Evolutionary conservation across 257 asterid species (phyloP).

Genomic region (Solanum virginianum): DNA sequence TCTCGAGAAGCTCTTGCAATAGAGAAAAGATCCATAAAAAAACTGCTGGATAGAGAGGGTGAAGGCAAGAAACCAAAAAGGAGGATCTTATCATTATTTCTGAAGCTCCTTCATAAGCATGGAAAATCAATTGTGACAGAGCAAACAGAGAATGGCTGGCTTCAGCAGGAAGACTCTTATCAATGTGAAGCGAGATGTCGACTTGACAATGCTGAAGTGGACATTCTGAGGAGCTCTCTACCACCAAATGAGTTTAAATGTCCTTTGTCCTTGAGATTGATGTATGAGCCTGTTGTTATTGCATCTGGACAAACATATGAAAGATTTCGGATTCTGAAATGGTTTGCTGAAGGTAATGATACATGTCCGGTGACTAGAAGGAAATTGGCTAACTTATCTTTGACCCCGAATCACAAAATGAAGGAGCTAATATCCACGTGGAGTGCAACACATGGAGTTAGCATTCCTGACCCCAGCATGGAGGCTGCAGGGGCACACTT

Average conservation of each 20-base stretch:
- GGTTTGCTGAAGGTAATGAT: constrained; percentile 87
- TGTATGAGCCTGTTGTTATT: constrained; percentile 70
- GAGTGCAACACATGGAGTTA: constrained; percentile 79
- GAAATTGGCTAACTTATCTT: constrained; percentile 69
- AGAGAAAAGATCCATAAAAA: constrained; percentile 6
- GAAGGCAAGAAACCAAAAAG: neutral
- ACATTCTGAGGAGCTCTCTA: constrained; percentile 7
- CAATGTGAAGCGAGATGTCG: neutral
- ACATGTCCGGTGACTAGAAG: constrained; percentile 92
- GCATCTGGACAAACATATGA: constrained; percentile 86
- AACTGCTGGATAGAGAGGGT: neutral
- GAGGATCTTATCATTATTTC: neutral
- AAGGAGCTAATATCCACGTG: constrained; percentile 88
- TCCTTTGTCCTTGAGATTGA: constrained; percentile 59
- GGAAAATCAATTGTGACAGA: neutral
- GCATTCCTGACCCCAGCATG: constrained; percentile 80
- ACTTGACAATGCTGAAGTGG: neutral
- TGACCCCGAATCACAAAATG: constrained; percentile 84
- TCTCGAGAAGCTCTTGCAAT: neutral
- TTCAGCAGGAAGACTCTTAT: neutral
- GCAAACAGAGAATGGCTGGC: neutral
- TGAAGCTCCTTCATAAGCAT: neutral
- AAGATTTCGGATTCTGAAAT: constrained; percentile 81
- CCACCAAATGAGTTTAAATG: constrained; percentile 76
- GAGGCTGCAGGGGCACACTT: constrained; percentile 64